Percentiles rank a stretch among this genome's conserved stretches.
phyloP scores from a whole-genome alignment of 1,284 basidiomycete genomes.

The Stereum hirsutum region DNA sequence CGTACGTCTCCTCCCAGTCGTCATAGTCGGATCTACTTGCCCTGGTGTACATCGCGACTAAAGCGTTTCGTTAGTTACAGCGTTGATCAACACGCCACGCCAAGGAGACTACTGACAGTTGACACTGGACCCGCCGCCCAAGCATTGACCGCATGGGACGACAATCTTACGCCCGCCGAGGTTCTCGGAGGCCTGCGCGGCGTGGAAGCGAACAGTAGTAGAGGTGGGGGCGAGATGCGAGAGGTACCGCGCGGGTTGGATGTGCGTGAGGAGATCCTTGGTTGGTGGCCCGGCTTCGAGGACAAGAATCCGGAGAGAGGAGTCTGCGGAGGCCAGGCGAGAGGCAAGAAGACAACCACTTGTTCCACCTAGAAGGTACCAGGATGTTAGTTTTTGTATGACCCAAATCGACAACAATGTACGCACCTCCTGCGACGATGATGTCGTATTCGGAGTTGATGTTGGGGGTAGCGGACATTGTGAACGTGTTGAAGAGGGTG shows the following conservation, averaged over 20 bases:
- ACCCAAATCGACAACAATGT: background rate
- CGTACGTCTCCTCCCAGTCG: conserved; percentile 36
- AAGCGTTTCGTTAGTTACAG: background rate
- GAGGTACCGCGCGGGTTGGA: conserved; percentile 40
- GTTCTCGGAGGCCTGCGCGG: conserved; percentile 29
- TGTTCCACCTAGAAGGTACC: conserved; percentile 29
- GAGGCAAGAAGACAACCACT: conserved; percentile 36
- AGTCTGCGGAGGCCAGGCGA: conserved; percentile 35
- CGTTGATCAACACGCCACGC: background rate
- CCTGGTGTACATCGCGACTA: conserved; percentile 45
- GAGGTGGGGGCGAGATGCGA: conserved; percentile 27
- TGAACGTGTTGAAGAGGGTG: too few species aligned
- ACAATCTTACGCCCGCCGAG: conserved; percentile 33
- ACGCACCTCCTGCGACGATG: conserved; percentile 36
- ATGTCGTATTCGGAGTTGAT: conserved; percentile 26
- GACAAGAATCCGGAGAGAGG: conserved; percentile 31
- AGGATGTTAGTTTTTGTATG: background rate
- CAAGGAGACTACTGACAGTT: conserved; percentile 32
- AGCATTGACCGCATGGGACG: conserved; percentile 33
- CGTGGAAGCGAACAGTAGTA: conserved; percentile 33
- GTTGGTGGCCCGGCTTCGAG: conserved; percentile 39
- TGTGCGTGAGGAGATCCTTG: conserved; percentile 30
- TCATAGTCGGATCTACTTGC: conserved; percentile 47
- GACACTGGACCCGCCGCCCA: conserved; percentile 53
- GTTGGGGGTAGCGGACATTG: conserved; percentile 6